These are phyloP conservation scores for Pseudopyrenochaeta lycopersici DNA, from an alignment of 2,329 filamentous ascomycete species.

Conservation along the genomic window DNA sequence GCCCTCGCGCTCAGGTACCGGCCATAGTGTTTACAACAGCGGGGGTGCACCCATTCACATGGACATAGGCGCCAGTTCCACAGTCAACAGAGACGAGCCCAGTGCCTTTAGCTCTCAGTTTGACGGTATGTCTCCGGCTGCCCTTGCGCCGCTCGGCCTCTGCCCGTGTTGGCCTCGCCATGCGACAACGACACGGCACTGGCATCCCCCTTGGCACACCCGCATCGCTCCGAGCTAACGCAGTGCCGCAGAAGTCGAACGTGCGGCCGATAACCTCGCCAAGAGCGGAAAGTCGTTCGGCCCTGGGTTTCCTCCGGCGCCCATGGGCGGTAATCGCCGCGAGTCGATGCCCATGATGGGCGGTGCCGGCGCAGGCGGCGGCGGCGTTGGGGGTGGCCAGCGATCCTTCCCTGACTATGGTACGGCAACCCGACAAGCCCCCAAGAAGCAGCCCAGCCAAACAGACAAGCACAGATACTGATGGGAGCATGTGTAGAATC, in stretches of 20 bases:
- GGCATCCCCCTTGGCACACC: background rate
- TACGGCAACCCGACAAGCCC: slow-evolving; percentile 46
- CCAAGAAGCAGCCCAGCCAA: no score
- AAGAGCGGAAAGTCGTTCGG: slow-evolving; percentile 95
- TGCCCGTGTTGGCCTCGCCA: slow-evolving; percentile 3
- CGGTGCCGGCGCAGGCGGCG: slow-evolving; percentile 11
- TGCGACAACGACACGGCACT: background rate
- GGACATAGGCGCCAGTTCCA: slow-evolving; percentile 74
- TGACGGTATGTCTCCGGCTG: slow-evolving; percentile 73
- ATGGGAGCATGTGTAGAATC: slow-evolving; percentile 63
- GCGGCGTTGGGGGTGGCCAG: slow-evolving; percentile 54
- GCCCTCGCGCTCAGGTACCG: slow-evolving; percentile 75
- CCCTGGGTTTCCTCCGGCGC: slow-evolving; percentile 33
- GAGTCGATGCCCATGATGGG: slow-evolving; percentile 77
- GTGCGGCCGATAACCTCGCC: slow-evolving; percentile 91
- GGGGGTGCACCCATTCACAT: slow-evolving; percentile 39
- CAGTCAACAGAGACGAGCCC: slow-evolving; percentile 71
- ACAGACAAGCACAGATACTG: slow-evolving; percentile 16
- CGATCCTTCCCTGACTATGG: slow-evolving; percentile 67
- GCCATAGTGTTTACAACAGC: slow-evolving; percentile 20
- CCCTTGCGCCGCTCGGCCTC: background rate
- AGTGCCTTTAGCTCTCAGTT: slow-evolving; percentile 86
- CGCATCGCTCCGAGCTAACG: slow-evolving; percentile 16
- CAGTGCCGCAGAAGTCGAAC: slow-evolving; percentile 79
- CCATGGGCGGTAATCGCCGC: slow-evolving; percentile 70